Evolutionary conservation across 2,329 filamentous ascomycete species (phyloP), one percentile per base, ranked within the genome.

Genomic region (Purpureocillium takamizusanense): DNA sequence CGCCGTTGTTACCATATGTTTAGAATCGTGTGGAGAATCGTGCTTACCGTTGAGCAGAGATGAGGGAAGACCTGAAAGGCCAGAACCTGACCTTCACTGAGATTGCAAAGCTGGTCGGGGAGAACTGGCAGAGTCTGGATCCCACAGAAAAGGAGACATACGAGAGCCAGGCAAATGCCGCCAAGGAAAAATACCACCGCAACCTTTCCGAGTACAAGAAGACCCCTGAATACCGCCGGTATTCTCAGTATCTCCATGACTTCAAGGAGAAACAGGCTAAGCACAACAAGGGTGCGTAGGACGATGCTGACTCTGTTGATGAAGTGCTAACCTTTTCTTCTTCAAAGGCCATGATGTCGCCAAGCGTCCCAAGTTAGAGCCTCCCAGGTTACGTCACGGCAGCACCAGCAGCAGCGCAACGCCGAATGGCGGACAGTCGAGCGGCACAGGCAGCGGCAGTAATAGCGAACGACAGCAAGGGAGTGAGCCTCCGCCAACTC

Each of bases 71-170:
- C 16, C 62, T 90, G 17, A 87, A 85, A 54, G 83, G 79, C 4
- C 78, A 83, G 42, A 84, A 83, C 35, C 62, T 90, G 4, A 83
- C 81, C 1, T 92, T 92, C 50, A 88, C 84, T 2, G 84, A 89
- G 51, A 88, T 90, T 45, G 85, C 85, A 10, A 89, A 89, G 52
- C 65, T 87, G 1, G 85, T 89, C 1, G 85, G 85, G 7, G 84
- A 90, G 53, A 77, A 83, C 52, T 90, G 85, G 85, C 85, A 90
- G 54, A 80, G 76, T 37, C 61, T 90, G 8, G 67, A 75, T 2
- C 68, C 76, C 1, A 60, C 66, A 1, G 79, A 85, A 47, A 84
- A 85, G 51, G 84, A 87, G 52, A 69, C 72, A 0, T 90, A 75
- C 48, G 85, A 90, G 56, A 73, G 72, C 30, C 78, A 84, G 52